These are phyloP conservation scores for Calendula officinalis DNA, from an alignment of 129 eudicot genomes.

Conservation along the genomic window DNA sequence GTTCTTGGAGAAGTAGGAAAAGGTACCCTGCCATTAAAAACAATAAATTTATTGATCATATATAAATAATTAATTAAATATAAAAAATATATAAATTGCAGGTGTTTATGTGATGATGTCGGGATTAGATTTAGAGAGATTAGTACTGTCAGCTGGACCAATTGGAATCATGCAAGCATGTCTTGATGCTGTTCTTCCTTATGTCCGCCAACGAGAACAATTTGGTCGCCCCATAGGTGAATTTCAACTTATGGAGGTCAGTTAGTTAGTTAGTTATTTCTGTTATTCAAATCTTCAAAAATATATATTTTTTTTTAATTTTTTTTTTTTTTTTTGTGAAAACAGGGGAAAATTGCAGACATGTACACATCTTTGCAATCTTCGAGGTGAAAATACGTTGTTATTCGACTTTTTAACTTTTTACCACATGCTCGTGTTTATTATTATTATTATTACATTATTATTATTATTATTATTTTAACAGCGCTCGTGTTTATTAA, in stretches of 20 bases:
- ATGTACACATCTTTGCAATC: constrained; percentile 93
- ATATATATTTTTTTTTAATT: background rate
- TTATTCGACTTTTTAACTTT: background rate
- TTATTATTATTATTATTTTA: background rate
- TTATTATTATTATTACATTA: background rate
- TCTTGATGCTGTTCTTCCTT: constrained; percentile 90
- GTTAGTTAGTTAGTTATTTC: background rate
- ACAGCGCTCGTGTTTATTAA: background rate
- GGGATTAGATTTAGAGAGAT: constrained; percentile 95
- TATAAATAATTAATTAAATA: background rate
- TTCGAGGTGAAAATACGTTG: constrained; percentile 55
- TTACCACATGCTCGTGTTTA: background rate
- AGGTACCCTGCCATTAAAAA: constrained; percentile 41
- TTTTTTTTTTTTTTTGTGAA: background rate
- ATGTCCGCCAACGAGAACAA: constrained; percentile 81
- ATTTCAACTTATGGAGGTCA: constrained; percentile 94
- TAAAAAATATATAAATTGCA: constrained; percentile 31
- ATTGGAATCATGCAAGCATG: constrained; percentile 96
- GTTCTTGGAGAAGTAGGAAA: constrained; percentile 95
- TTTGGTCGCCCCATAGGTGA: constrained; percentile 91
- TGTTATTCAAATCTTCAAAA: background rate
- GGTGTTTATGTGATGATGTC: constrained; percentile 99
- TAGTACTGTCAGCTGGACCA: constrained; percentile 94
- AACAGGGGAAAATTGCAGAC: constrained; percentile 93
- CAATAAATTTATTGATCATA: background rate